phyloP scores from a whole-genome alignment of 257 asterid genomes.

The Echium plantagineum region DNA sequence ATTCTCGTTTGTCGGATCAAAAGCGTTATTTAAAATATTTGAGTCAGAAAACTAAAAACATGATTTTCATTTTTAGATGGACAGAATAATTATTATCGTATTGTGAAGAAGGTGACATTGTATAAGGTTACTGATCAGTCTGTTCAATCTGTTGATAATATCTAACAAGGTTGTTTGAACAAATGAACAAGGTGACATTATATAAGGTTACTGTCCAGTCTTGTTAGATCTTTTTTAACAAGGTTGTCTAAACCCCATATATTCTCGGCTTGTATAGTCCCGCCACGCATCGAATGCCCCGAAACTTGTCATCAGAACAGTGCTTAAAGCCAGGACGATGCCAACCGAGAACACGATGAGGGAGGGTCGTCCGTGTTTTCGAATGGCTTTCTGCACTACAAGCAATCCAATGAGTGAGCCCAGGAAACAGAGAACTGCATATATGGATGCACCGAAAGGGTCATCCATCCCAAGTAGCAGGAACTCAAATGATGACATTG shows the following conservation, averaged over 20 bases:
- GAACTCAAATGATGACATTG: slow-evolving; percentile 77
- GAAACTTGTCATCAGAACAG: slow-evolving; percentile 58
- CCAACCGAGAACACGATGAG: slow-evolving; percentile 81
- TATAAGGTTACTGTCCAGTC: too few relatives aligned
- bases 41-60: too few relatives aligned
- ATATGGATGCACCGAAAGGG: slow-evolving; percentile 29
- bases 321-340: slow-evolving; percentile 72
- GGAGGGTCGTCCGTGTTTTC: slow-evolving; percentile 66
- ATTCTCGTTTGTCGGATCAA: too few relatives aligned
- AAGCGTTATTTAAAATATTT: too few relatives aligned
- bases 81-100: too few relatives aligned
- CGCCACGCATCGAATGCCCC: slow-evolving; percentile 66
- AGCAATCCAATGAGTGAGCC: slow-evolving; percentile 53
- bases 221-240: slow-evolving; percentile 24
- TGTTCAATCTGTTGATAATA: too few relatives aligned
- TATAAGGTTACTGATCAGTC: too few relatives aligned
- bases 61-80: too few relatives aligned
- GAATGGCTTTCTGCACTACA: slow-evolving; percentile 50
- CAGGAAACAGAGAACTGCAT: slow-evolving; percentile 44
- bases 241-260: slow-evolving; percentile 80
- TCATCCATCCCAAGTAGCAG: slow-evolving; percentile 67
- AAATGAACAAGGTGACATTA: too few relatives aligned
- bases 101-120: too few relatives aligned
- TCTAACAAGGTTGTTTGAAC: too few relatives aligned
- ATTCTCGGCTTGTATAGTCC: slow-evolving; percentile 46